A percentile compares a stretch with the other conserved stretches of the same genome.
Conservation (phyloP, 2,329 filamentous ascomycete species). For the Pezicula carpinea region DNA sequence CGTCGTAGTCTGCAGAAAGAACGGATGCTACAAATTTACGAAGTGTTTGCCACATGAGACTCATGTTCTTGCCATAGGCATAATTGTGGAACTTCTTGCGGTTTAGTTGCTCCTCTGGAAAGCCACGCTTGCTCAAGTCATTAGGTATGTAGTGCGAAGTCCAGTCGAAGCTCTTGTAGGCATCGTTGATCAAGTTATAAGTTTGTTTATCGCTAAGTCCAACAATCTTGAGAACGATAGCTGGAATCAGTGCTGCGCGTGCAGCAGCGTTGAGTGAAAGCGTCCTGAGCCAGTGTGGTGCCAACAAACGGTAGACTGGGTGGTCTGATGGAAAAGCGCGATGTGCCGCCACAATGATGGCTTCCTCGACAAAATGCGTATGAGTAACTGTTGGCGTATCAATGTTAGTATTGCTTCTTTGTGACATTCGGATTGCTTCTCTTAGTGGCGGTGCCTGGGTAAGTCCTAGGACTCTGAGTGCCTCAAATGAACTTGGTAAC, state of each 20-base stretch:
- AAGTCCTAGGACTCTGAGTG: too few relatives aligned
- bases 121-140: conserved; percentile 39
- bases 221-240: conserved; percentile 37
- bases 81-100: conserved; percentile 42
- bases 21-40: conserved; percentile 37
- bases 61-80: conserved; percentile 41
- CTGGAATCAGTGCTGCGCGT: conserved; percentile 38
- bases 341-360: conserved; percentile 41
- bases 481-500: too few relatives aligned
- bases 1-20: conserved; percentile 31
- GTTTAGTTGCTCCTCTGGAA: conserved; percentile 30
- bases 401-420: too few relatives aligned
- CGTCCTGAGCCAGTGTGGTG: conserved; percentile 46
- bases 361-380: conserved; percentile 43
- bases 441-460: too few relatives aligned
- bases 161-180: conserved; percentile 40
- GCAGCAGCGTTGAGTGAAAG: conserved; percentile 44
- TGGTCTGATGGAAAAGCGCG: conserved; percentile 38
- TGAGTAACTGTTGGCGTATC: too few relatives aligned
- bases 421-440: too few relatives aligned
- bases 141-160: conserved; percentile 36
- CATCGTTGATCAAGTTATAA: conserved; percentile 33
- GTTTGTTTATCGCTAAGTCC: conserved; percentile 34
- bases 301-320: conserved; percentile 37
- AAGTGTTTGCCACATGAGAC: conserved; percentile 39